Conservation (phyloP, 176 grass and related monocot species). For the Oryza australiensis region DNA sequence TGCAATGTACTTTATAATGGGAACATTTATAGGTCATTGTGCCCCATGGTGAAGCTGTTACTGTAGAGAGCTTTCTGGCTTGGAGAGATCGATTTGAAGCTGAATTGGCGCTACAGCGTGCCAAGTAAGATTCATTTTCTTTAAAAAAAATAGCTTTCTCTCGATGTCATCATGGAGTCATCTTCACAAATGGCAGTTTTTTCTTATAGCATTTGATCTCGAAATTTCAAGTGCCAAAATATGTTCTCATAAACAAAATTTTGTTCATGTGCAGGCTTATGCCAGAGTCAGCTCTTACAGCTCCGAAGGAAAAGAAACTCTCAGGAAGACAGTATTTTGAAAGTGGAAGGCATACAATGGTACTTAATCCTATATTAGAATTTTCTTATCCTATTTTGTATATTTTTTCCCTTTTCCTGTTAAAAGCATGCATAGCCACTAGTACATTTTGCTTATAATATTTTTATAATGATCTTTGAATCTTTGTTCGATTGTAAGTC, state of each 20-base stretch:
- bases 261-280: conserved; percentile 71
- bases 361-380: conserved; percentile 39
- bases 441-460: neutral
- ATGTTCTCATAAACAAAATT: conserved; percentile 24
- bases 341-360: conserved; percentile 81
- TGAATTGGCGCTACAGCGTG: conserved; percentile 86
- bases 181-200: conserved; percentile 13
- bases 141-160: neutral
- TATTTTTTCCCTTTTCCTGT: neutral
- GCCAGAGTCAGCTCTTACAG: conserved; percentile 91
- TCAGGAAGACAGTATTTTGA: conserved; percentile 89
- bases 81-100: conserved; percentile 99
- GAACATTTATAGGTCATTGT: conserved; percentile 74
- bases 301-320: conserved; percentile 90
- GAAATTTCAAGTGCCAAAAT: conserved; percentile 3
- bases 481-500: conserved; percentile 22
- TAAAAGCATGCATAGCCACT: conserved; percentile 24
- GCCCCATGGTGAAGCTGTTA: conserved; percentile 96
- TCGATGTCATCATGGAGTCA: conserved; percentile 21
- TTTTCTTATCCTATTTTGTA: conserved; percentile 3
- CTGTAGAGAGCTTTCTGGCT: conserved; percentile 81
- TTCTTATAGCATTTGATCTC: neutral
- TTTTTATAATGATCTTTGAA: conserved; percentile 22
- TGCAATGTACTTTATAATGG: conserved; percentile 16
- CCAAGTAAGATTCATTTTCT: conserved; percentile 70